These are phyloP conservation scores for Paraleonurus japonicus DNA, from an alignment of 257 asterid genomes.

Conservation along the genomic window DNA sequence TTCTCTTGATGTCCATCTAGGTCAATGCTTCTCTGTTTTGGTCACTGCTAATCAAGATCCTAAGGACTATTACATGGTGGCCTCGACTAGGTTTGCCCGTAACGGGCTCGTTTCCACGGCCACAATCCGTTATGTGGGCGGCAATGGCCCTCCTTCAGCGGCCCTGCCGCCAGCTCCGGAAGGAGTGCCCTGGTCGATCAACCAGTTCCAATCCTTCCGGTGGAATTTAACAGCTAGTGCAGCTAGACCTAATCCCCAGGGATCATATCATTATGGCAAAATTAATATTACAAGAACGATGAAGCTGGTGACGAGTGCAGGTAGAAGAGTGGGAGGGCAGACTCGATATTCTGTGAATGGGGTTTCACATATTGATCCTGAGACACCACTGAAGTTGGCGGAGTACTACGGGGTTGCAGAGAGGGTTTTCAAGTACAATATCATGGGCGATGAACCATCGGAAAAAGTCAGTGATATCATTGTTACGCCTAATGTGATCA, in stretches of 20 bases:
- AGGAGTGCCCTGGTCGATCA: conserved; percentile 56
- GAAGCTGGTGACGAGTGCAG: conserved; percentile 32
- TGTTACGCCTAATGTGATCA: conserved; percentile 55
- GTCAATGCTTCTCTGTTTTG: conserved; percentile 58
- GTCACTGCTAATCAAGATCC: conserved; percentile 52
- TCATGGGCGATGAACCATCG: conserved; percentile 42
- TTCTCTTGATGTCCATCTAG: conserved; percentile 58
- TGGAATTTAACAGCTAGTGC: conserved; percentile 77
- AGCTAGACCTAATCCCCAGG: conserved; percentile 76
- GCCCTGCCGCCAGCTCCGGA: conserved; percentile 43
- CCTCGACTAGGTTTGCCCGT: conserved; percentile 50
- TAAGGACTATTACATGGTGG: conserved; percentile 54
- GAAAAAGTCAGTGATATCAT: conserved; percentile 6
- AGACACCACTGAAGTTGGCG: conserved; percentile 54
- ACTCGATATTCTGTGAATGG: conserved; percentile 55
- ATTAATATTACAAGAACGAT: conserved; percentile 63
- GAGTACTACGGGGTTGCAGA: conserved; percentile 49
- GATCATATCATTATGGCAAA: conserved; percentile 64
- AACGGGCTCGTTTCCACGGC: conserved; percentile 35
- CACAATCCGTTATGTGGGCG: conserved; percentile 37
- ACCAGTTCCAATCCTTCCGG: conserved; percentile 52
- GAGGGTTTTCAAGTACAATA: conserved; percentile 44
- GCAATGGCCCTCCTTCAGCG: conserved; percentile 44
- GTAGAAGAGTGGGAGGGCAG: conserved; percentile 34
- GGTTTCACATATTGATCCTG: conserved; percentile 45